Conservation (phyloP, 768 basidiomycete genomes). For the Ramaria rubella region DNA sequence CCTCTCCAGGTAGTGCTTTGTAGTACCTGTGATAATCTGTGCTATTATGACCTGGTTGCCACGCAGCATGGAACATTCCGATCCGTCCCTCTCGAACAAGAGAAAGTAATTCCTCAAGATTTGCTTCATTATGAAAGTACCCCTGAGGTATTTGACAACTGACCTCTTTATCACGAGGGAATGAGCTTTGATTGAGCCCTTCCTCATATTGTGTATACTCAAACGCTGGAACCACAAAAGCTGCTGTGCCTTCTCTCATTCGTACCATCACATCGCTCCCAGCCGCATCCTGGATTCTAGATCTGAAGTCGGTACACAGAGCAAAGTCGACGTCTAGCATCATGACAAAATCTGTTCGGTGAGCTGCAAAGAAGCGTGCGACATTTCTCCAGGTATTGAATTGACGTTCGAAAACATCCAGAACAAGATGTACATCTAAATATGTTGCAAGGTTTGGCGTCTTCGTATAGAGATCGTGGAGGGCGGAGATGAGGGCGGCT, state of each 20-base stretch:
- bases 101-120: conserved; percentile 37
- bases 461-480: conserved; percentile 62
- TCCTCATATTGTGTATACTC: conserved; percentile 66
- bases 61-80: conserved; percentile 71
- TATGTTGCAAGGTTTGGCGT: conserved; percentile 57
- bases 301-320: conserved; percentile 73
- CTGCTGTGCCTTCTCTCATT: conserved; percentile 54
- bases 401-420: conserved; percentile 75
- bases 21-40: conserved; percentile 73
- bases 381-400: conserved; percentile 90
- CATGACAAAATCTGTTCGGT: conserved; percentile 77
- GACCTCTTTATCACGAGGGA: conserved; percentile 68
- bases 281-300: conserved; percentile 37
- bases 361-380: conserved; percentile 65
- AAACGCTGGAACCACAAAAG: conserved; percentile 81
- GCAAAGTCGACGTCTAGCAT: conserved; percentile 91
- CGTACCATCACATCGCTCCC: conserved; percentile 33
- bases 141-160: conserved; percentile 15
- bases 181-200: conserved; percentile 48
- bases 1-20: conserved; percentile 49
- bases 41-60: conserved; percentile 74
- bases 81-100: conserved; percentile 53
- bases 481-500: conserved; percentile 46
- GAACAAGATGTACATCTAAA: conserved; percentile 82
- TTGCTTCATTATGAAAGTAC: conserved; percentile 26